These are phyloP conservation scores for Cardamine resedifolia DNA, from an alignment of 345 rosid genomes.

Conservation along the genomic window DNA sequence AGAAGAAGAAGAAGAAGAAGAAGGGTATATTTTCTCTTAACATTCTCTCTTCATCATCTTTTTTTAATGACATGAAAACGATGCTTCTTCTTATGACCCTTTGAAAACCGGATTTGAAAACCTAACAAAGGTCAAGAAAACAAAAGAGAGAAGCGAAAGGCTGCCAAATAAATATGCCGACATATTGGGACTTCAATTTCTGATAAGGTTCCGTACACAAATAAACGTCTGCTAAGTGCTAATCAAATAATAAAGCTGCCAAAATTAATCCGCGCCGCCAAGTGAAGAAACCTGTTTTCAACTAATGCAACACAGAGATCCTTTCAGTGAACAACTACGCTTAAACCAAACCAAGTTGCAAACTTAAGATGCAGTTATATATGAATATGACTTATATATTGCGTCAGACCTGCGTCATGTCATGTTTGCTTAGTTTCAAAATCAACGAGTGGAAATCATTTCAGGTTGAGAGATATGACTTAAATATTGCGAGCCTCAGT, in stretches of 20 bases:
- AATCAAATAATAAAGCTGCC: neutral
- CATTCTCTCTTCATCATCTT: slow-evolving; percentile 12
- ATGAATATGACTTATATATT: neutral
- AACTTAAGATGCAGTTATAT: neutral
- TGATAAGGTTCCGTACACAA: neutral
- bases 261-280: neutral
- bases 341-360: neutral
- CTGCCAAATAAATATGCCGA: slow-evolving; percentile 8
- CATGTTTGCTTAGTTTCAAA: neutral
- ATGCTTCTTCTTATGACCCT: slow-evolving; percentile 19
- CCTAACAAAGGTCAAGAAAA: slow-evolving; percentile 8
- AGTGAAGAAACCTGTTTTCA: neutral
- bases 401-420: neutral
- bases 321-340: neutral
- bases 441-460: neutral
- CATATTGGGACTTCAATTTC: slow-evolving; percentile 18
- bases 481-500: neutral
- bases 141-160: neutral
- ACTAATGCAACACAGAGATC: neutral
- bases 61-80: slow-evolving; percentile 20
- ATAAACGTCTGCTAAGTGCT: neutral
- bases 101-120: slow-evolving; percentile 10
- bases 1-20: neutral
- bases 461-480: neutral
- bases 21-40: neutral